These are phyloP conservation scores for Penicillium sp. DNA, from an alignment of 2,329 filamentous ascomycete species.

Conservation along the genomic window DNA sequence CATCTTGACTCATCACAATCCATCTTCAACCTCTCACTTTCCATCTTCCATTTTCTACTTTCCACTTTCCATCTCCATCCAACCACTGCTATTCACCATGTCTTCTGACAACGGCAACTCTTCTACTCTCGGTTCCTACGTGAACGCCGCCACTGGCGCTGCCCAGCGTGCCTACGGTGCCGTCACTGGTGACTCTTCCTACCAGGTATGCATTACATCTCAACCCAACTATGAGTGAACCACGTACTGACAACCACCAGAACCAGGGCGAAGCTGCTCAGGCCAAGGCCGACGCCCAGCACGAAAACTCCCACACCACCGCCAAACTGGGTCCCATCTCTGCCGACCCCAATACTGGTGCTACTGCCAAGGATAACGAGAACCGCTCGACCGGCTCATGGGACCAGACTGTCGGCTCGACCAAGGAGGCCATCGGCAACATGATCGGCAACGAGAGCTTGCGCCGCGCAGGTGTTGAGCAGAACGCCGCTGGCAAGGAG, in stretches of 20 bases:
- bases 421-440: constrained; percentile 75
- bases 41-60: background rate
- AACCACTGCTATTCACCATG: constrained; percentile 19
- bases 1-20: background rate
- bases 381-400: constrained; percentile 68
- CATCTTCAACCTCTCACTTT: background rate
- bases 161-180: constrained; percentile 67
- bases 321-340: constrained; percentile 68
- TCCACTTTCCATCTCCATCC: constrained; percentile 8
- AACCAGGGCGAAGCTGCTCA: constrained; percentile 62
- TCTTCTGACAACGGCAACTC: constrained; percentile 36
- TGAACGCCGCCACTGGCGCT: constrained; percentile 67
- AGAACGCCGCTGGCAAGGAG: constrained; percentile 73
- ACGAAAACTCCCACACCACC: constrained; percentile 66
- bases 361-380: constrained; percentile 64
- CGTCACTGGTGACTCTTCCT: constrained; percentile 65
- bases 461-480: constrained; percentile 67
- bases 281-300: constrained; percentile 58
- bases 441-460: constrained; percentile 69
- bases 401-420: constrained; percentile 84
- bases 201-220: constrained; percentile 49
- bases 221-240: background rate
- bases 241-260: constrained; percentile 48
- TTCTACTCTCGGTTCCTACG: constrained; percentile 73
- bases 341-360: constrained; percentile 61